A percentile compares a stretch with the other conserved stretches of the same genome.
Evolutionary conservation across 352 stramenopile species (phyloP).

Genomic region (Pythium chondricola): DNA sequence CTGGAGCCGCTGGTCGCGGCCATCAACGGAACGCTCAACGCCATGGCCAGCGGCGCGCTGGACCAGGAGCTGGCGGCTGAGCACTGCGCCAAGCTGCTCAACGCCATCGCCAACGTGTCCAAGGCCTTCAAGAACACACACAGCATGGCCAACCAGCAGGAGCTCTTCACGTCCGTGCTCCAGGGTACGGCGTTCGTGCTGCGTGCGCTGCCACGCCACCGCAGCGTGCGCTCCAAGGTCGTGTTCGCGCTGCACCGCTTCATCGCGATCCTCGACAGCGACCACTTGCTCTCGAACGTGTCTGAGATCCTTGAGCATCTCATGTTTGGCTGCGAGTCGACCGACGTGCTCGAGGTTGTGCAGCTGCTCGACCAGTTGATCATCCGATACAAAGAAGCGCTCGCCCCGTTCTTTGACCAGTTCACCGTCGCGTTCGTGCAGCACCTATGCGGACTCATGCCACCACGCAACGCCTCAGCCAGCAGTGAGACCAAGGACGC

Average conservation of each 20-base stretch:
- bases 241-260: slow-evolving; percentile 77
- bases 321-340: slow-evolving; percentile 54
- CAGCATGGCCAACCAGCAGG: slow-evolving; percentile 69
- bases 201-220: slow-evolving; percentile 36
- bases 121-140: slow-evolving; percentile 77
- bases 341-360: slow-evolving; percentile 75
- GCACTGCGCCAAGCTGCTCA: slow-evolving; percentile 55
- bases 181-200: slow-evolving; percentile 55
- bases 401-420: slow-evolving; percentile 64
- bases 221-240: slow-evolving; percentile 67
- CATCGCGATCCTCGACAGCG: slow-evolving; percentile 61
- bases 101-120: slow-evolving; percentile 74
- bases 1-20: slow-evolving; percentile 61
- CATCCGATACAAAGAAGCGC: slow-evolving; percentile 74
- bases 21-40: slow-evolving; percentile 47
- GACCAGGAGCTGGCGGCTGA: slow-evolving; percentile 40
- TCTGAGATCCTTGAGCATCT: slow-evolving; percentile 49
- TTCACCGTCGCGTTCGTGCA: slow-evolving; percentile 64
- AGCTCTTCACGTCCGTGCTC: slow-evolving; percentile 70
- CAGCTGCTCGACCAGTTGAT: slow-evolving; percentile 83
- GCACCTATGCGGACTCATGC: slow-evolving; percentile 66
- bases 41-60: slow-evolving; percentile 19
- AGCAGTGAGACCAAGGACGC: slow-evolving; percentile 63
- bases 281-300: slow-evolving; percentile 62
- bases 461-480: slow-evolving; percentile 33